These are phyloP conservation scores for Dysphania ambrosioides DNA, from an alignment of 148 eudicot species.

Conservation along the genomic window DNA sequence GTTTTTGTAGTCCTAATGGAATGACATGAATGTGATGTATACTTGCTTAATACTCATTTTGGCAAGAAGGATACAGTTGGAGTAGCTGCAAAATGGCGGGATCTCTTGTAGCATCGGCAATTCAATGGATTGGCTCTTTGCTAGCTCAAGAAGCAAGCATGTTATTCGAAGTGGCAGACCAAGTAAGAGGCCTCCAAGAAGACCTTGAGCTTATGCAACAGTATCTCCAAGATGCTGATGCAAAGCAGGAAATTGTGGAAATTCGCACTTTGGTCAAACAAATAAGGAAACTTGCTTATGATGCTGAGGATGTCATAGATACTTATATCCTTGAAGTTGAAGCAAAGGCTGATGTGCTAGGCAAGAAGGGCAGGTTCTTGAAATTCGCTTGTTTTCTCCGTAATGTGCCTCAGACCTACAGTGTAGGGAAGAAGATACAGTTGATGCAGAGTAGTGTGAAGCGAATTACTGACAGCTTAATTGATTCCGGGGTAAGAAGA, in stretches of 20 bases:
- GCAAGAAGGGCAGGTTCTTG: neutral
- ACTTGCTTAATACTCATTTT: neutral
- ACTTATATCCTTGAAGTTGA: constrained; percentile 16
- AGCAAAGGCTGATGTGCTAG: neutral
- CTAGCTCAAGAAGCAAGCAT: constrained; percentile 15
- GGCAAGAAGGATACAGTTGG: neutral
- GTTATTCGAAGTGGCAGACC: constrained; percentile 1
- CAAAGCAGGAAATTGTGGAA: neutral
- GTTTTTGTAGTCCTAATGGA: neutral
- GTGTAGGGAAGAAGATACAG: constrained; percentile 2
- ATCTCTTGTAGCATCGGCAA: neutral
- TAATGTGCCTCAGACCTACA: neutral
- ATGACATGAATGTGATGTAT: no score
- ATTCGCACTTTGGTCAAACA: constrained; percentile 6
- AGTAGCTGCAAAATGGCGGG: constrained; percentile 1
- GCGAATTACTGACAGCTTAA: neutral
- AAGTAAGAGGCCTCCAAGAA: constrained; percentile 5
- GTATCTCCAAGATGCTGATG: constrained; percentile 23
- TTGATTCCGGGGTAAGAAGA: constrained; percentile 17
- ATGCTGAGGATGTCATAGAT: constrained; percentile 22
- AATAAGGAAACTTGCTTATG: constrained; percentile 23
- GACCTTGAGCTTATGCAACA: constrained; percentile 19
- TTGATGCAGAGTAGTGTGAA: neutral
- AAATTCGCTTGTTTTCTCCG: neutral
- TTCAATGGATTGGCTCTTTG: constrained; percentile 3